Conservation (phyloP, 805 yeast species). For the Yarrowia yakushimensis region DNA sequence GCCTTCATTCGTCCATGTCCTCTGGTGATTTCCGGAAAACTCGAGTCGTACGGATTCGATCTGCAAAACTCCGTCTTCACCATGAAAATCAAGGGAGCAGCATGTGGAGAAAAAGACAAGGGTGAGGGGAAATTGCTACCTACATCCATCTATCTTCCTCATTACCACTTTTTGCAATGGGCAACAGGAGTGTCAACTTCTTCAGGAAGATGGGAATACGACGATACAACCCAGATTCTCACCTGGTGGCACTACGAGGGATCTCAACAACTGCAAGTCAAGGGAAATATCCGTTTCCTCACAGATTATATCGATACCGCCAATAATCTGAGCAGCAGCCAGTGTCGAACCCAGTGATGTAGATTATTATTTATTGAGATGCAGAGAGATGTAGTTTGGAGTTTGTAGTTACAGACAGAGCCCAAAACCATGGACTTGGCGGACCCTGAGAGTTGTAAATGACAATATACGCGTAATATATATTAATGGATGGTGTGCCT, state of each 20-base stretch:
- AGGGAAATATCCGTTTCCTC: constrained; percentile 15
- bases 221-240: constrained; percentile 51
- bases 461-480: too few relatives aligned
- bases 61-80: constrained; percentile 47
- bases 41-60: constrained; percentile 57
- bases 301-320: constrained; percentile 23
- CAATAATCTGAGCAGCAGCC: constrained; percentile 12
- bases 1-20: constrained; percentile 81
- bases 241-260: constrained; percentile 61
- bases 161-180: constrained; percentile 60
- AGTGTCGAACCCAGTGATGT: constrained; percentile 3
- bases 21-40: constrained; percentile 57
- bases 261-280: constrained; percentile 21
- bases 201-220: constrained; percentile 55
- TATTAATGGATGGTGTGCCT: too few relatives aligned
- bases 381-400: too few relatives aligned
- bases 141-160: constrained; percentile 66
- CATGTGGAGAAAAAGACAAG: constrained; percentile 7
- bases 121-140: constrained; percentile 41
- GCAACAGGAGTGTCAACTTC: constrained; percentile 49
- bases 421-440: too few relatives aligned
- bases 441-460: too few relatives aligned
- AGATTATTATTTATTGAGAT: background rate
- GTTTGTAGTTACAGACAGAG: too few relatives aligned
- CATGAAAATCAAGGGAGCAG: constrained; percentile 44